These are phyloP conservation scores for Camellia japonica DNA, from an alignment of 148 eudicot genomes.

Conservation along the genomic window DNA sequence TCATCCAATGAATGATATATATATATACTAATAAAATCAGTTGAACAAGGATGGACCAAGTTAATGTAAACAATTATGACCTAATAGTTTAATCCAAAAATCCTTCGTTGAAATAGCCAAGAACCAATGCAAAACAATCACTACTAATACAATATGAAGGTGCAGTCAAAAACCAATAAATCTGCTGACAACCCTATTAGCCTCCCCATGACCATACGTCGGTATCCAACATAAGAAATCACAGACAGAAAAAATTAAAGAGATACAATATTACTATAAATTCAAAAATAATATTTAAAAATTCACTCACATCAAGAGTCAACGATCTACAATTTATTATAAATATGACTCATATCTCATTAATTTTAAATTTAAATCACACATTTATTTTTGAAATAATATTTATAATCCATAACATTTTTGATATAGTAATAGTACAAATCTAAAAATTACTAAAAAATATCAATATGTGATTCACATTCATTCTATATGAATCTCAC, in stretches of 20 bases:
- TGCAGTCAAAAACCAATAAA: constrained; percentile 26
- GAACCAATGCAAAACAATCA: neutral
- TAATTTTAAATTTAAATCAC: too few species aligned
- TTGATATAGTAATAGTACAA: too few species aligned
- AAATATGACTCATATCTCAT: too few species aligned
- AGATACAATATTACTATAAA: neutral
- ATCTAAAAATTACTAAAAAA: too few species aligned
- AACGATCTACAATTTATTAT: too few species aligned
- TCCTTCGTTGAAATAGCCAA: neutral
- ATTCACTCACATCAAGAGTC: too few species aligned
- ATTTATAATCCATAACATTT: too few species aligned
- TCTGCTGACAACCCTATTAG: constrained; percentile 20
- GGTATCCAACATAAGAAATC: constrained; percentile 4
- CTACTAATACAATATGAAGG: neutral
- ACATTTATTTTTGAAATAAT: too few species aligned
- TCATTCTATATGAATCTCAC: too few species aligned
- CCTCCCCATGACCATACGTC: constrained; percentile 18
- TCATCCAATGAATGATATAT: neutral
- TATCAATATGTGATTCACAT: too few species aligned
- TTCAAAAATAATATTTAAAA: too few species aligned
- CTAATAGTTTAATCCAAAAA: neutral
- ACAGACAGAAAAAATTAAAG: neutral
- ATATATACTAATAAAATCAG: neutral
- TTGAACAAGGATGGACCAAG: neutral
- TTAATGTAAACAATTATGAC: neutral